Conservation (phyloP, 2,329 filamentous ascomycete species). For the Falciphora oryzae region DNA sequence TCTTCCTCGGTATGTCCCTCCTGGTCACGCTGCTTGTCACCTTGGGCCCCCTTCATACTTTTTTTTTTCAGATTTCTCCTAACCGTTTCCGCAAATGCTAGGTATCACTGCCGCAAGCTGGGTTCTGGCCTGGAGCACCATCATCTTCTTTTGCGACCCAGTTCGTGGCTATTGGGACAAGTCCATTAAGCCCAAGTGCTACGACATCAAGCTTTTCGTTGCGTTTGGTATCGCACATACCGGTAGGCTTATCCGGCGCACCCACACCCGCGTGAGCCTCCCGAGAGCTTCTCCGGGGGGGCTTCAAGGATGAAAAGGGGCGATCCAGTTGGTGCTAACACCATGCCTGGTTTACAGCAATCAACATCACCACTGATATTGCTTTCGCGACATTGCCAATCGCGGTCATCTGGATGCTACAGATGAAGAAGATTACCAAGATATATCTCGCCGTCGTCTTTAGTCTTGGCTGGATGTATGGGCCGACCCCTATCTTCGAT, state of each 20-base stretch:
- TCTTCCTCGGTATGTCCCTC: neutral
- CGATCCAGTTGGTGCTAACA: neutral
- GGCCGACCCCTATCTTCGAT: neutral
- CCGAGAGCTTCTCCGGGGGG: no score
- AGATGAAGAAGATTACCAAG: slow-evolving; percentile 6
- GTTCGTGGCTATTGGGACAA: slow-evolving; percentile 7
- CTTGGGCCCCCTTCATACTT: neutral
- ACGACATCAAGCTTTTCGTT: slow-evolving; percentile 5
- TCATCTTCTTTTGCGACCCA: slow-evolving; percentile 5
- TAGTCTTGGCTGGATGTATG: slow-evolving; percentile 4
- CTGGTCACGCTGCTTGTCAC: neutral
- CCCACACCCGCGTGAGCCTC: no score
- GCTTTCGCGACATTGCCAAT: slow-evolving; percentile 2
- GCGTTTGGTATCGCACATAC: slow-evolving; percentile 1
- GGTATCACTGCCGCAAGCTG: neutral
- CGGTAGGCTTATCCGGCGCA: neutral
- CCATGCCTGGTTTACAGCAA: neutral
- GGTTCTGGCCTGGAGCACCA: slow-evolving; percentile 5
- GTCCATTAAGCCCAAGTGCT: slow-evolving; percentile 5
- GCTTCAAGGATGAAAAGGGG: no score
- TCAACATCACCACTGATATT: slow-evolving; percentile 5
- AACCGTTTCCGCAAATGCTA: neutral
- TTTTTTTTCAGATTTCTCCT: neutral
- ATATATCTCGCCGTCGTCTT: slow-evolving; percentile 2
- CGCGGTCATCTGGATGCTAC: slow-evolving; percentile 8